Evolutionary conservation across 2,329 filamentous ascomycete genomes (phyloP).

Genomic region (Penicillium sp.): DNA sequence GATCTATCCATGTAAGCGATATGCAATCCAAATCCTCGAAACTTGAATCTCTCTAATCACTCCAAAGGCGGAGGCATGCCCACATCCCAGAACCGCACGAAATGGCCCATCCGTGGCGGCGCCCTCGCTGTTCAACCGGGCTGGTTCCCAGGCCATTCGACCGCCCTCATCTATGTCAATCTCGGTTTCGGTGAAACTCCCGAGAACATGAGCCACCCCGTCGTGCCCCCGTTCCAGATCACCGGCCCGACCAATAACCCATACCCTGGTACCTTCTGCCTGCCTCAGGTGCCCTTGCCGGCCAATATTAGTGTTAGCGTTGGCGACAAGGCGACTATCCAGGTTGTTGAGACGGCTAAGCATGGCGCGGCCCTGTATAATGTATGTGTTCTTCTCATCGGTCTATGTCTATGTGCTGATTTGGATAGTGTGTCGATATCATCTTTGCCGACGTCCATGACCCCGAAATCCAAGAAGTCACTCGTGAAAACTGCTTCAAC

Average conservation of each 20-base stretch:
- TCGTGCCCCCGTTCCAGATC: conserved; percentile 77
- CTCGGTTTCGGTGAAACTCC: conserved; percentile 79
- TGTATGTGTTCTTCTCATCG: conserved; percentile 48
- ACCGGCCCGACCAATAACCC: conserved; percentile 72
- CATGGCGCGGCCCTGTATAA: conserved; percentile 81
- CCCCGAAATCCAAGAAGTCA: conserved; percentile 62
- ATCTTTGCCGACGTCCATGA: conserved; percentile 78
- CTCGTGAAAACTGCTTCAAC: conserved; percentile 82
- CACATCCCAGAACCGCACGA: conserved; percentile 74
- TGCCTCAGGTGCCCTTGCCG: conserved; percentile 84
- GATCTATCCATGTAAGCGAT: conserved; percentile 80
- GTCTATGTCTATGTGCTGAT: neutral
- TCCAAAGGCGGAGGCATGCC: conserved; percentile 72
- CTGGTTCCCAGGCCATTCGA: conserved; percentile 86
- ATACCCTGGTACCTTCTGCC: conserved; percentile 83
- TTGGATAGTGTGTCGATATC: conserved; percentile 81
- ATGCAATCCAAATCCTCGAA: neutral
- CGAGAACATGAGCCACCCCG: conserved; percentile 77
- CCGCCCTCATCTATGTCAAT: conserved; percentile 84
- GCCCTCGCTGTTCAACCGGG: conserved; percentile 88
- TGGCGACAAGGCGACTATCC: conserved; percentile 88
- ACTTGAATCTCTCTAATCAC: conserved; percentile 4
- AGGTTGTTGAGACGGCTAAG: conserved; percentile 74
- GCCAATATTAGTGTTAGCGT: conserved; percentile 62
- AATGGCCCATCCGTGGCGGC: conserved; percentile 83